Conservation (phyloP, 2,329 filamentous ascomycete genomes). For the Endoconidiophora polonica region DNA sequence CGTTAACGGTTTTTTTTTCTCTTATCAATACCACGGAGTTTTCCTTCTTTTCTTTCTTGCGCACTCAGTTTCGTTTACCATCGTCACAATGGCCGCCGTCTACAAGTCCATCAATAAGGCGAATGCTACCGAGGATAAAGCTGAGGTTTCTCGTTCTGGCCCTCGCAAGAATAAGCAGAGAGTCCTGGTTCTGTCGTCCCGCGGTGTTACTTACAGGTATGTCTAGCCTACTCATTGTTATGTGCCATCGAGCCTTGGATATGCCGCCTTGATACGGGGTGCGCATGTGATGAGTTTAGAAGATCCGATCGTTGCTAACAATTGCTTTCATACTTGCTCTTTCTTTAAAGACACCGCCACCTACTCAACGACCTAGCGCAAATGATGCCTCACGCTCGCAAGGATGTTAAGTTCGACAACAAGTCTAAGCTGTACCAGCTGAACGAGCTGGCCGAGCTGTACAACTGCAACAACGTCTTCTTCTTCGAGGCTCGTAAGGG, state of each 20-base stretch:
- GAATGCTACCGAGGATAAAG: constrained; percentile 32
- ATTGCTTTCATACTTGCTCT: background rate
- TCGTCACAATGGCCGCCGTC: constrained; percentile 47
- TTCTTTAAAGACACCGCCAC: constrained; percentile 59
- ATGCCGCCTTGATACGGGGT: too few relatives aligned
- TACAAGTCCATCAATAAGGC: constrained; percentile 58
- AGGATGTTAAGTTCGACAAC: constrained; percentile 92
- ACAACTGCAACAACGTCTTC: constrained; percentile 86
- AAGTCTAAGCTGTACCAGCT: constrained; percentile 76
- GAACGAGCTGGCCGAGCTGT: constrained; percentile 59
- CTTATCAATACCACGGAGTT: background rate
- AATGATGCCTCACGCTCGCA: constrained; percentile 79
- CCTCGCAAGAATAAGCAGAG: constrained; percentile 51
- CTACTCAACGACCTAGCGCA: constrained; percentile 75
- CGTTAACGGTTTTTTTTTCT: background rate
- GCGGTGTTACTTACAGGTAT: constrained; percentile 77
- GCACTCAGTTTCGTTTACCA: background rate
- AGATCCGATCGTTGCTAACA: background rate
- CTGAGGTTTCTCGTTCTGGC: constrained; percentile 25
- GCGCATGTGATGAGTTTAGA: too few relatives aligned
- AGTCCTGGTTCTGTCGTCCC: constrained; percentile 77
- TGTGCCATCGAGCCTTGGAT: background rate
- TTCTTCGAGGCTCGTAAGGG: constrained; percentile 94
- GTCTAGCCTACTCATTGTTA: background rate
- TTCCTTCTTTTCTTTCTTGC: constrained; percentile 14